Evolutionary conservation across 352 stramenopile species (phyloP), one percentile per base, ranked within the genome.

Genomic region (Pythium coloratum): DNA sequence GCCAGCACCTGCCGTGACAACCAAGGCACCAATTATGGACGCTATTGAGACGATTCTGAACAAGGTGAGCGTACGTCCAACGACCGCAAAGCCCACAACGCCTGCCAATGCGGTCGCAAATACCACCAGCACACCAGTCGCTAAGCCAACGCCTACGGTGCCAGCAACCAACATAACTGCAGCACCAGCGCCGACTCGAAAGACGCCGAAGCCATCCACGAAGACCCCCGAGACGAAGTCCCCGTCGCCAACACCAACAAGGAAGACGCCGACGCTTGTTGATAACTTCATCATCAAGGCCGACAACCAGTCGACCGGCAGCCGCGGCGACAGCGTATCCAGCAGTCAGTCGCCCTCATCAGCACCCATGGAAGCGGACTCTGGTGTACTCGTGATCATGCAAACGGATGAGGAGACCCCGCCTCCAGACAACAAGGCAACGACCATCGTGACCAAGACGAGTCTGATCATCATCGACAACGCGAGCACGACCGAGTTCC

Each of bases 201-300:
- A 20, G n/a, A 59, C 50, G 12, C 49, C 32, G 30, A 56, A 34
- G 34, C 58, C 65, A 33, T 38, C 16, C 1, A 60, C 53, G 8
- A 63, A 64, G 38, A 46, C 55, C 6, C 58, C 58, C 28, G 42
- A 14, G 18, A 61, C 67, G 36, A 50, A 49, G 16, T 44, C 44
- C 6, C 34, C 24, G n/a, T 47, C 18, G 6, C 58, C 30, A 30
- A 47, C 28, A 14, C 36, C 58, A n/a, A 4, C 28, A 9, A 34
- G 26, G 51, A 70, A 51, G 44, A 55, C 16, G 26, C 2, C 49
- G 18, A 62, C 44, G 20, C 20, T 36, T 12, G 50, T 56, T 5
- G 50, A 56, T 18, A 32, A 33, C 24, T n/a, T 56, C 24, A 24
- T 20, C 50, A 56, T 26, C 42, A 50, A 50, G 42, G 13, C 42